phyloP scores from a whole-genome alignment of 805 yeast species.

The Starmerella stigmatis region DNA sequence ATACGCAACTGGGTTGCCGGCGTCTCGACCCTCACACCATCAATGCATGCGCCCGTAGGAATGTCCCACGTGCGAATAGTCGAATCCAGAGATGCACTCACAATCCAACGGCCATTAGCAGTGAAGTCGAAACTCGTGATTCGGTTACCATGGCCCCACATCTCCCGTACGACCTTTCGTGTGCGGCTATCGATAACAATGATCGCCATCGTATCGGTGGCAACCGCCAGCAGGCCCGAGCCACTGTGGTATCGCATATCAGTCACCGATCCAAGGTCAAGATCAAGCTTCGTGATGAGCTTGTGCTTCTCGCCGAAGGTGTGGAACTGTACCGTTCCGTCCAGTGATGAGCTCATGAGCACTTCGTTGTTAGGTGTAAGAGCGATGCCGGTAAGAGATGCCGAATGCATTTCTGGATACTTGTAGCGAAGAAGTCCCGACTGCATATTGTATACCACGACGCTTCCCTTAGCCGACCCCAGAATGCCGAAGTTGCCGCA shows the following conservation, averaged over 20 bases:
- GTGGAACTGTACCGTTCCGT: conserved; percentile 79
- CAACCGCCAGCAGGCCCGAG: conserved; percentile 75
- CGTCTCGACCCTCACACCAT: conserved; percentile 66
- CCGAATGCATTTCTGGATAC: conserved; percentile 50
- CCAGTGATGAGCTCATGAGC: conserved; percentile 79
- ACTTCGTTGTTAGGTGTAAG: conserved; percentile 83
- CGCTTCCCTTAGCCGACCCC: conserved; percentile 78
- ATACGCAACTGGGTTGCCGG: conserved; percentile 75
- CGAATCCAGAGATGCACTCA: conserved; percentile 70
- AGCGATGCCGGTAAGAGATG: conserved; percentile 75
- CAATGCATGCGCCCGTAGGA: conserved; percentile 94
- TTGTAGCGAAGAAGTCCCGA: conserved; percentile 73
- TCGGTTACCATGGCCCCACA: conserved; percentile 83
- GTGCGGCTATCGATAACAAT: conserved; percentile 75
- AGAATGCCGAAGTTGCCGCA: conserved; percentile 94
- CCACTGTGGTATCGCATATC: conserved; percentile 64
- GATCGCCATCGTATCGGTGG: conserved; percentile 76
- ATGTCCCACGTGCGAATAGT: conserved; percentile 94
- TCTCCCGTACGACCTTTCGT: conserved; percentile 69
- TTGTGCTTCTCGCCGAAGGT: conserved; percentile 48
- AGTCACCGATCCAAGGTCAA: conserved; percentile 65
- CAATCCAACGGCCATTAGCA: conserved; percentile 92
- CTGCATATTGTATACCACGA: conserved; percentile 80
- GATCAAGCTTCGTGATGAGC: conserved; percentile 37
- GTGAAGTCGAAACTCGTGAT: conserved; percentile 82